Base-by-base conservation (phyloP, 108 stramenopile species). In the Skeletonema grethae region DNA sequence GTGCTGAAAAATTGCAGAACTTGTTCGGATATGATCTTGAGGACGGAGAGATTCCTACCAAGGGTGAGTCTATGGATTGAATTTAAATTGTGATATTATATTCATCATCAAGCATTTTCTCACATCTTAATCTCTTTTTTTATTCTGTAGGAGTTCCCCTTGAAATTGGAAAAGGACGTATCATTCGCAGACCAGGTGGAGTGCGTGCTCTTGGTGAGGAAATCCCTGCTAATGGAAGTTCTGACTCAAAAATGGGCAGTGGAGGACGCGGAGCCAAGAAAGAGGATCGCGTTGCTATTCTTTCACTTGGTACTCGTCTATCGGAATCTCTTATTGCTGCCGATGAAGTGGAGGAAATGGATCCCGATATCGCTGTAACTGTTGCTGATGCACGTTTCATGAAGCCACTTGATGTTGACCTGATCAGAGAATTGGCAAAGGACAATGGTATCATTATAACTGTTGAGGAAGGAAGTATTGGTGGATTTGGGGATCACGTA, bases 361-460 rank as follows among this genome's bases (percentile, higher is more conserved):
- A 96, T 57, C 79, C 86, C 9, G 87, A 85, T 65, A 63, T 98
- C 50, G 88, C 91, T 32, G 95, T 97, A 7, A 97, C 96, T 2
- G 97, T 97, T 11, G 97, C 97, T 32, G 97, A 97, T 83, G 97
- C 96, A 20, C 90, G 97, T 2, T 98, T 96, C 87, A 94, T 97
- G 96, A 98, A 98, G 79, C 97, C 97, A 22, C 65, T 97, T 50
- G 97, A 98, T 75, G 86, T 89, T 5, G 96, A 96, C 65, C 75
- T 98, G 73, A 92, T 98, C 24, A 79, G 95, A 29, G 68, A 95
- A 29, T 82, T 98, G 29, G 97, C 95, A 0, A 79, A 90, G 68
- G 89, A 95, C 50, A 89, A 97, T 82, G 84, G 89, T 48, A 94
- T 95, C 41, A 64, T 98, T 79, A 90, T 98, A 61, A 97, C 97